Percentiles rank a stretch among this genome's conserved stretches.
phyloP scores from a whole-genome alignment of 225 moss, liverwort and hornwort species.

The Ulota crispa region DNA sequence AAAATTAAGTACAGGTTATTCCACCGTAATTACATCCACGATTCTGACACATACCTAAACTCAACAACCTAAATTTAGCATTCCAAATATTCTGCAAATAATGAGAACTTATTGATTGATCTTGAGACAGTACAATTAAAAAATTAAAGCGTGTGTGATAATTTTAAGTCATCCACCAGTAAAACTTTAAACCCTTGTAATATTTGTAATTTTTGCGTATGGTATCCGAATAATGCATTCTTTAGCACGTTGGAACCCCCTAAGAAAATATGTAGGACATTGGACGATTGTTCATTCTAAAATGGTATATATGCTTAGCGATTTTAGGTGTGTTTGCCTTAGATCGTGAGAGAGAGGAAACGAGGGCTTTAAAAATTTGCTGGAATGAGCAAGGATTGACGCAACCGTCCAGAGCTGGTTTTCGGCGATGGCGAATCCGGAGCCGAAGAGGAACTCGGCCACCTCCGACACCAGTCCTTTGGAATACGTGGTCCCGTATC shows the following conservation, averaged over 20 bases:
- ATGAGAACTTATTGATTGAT: neutral
- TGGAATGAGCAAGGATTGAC: neutral
- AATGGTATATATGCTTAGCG: neutral
- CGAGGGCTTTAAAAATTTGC: neutral
- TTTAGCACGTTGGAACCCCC: neutral
- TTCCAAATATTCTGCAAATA: neutral
- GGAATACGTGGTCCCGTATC: constrained; percentile 72
- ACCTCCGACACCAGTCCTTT: constrained; percentile 86
- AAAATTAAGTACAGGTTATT: neutral
- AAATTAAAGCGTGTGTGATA: neutral
- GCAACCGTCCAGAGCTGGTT: constrained; percentile 82
- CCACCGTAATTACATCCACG: neutral
- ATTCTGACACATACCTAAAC: neutral
- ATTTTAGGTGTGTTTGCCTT: neutral
- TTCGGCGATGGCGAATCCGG: constrained; percentile 92
- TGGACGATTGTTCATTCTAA: too few relatives aligned
- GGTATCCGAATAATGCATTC: neutral
- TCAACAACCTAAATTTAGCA: neutral
- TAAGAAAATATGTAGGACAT: neutral
- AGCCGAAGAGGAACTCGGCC: constrained; percentile 77
- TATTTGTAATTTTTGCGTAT: neutral
- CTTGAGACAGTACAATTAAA: neutral
- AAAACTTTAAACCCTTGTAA: neutral
- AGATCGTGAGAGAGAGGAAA: neutral
- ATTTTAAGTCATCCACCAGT: neutral